Percentiles rank a stretch among this genome's conserved stretches.
Conservation (phyloP, 192 early-diverging fungal species). For the Coemansia sp. region DNA sequence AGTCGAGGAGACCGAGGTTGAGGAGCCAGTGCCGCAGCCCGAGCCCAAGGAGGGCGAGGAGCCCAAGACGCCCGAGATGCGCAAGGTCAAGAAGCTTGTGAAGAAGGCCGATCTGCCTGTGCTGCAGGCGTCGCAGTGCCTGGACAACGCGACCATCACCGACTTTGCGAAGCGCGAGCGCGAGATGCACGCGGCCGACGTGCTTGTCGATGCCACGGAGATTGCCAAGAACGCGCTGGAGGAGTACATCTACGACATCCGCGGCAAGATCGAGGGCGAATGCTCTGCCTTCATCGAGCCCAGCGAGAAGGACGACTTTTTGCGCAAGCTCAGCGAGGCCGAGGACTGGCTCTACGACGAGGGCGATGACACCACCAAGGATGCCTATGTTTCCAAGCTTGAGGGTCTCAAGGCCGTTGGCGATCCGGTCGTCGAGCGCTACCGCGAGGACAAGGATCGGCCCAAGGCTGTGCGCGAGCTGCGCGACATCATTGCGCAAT, state of each 20-base stretch:
- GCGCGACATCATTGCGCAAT: conserved; percentile 73
- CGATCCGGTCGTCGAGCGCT: conserved; percentile 77
- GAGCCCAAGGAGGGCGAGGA: conserved; percentile 63
- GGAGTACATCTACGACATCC: conserved; percentile 97
- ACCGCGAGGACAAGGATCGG: conserved; percentile 80
- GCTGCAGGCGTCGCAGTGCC: conserved; percentile 60
- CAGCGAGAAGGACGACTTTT: conserved; percentile 68
- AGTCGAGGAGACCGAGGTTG: conserved; percentile 85
- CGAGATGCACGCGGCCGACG: conserved; percentile 81
- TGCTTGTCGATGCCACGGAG: conserved; percentile 91
- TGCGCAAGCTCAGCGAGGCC: conserved; percentile 66
- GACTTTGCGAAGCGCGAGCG: conserved; percentile 77
- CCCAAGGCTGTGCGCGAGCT: conserved; percentile 82
- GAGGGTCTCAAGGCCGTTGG: conserved; percentile 75
- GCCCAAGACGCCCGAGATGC: conserved; percentile 56
- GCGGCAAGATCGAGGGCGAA: conserved; percentile 76
- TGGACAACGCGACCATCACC: conserved; percentile 60
- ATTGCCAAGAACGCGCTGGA: conserved; percentile 92
- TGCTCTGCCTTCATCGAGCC: conserved; percentile 77
- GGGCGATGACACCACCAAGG: conserved; percentile 90
- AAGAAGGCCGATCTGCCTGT: conserved; percentile 85
- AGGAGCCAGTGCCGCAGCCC: conserved; percentile 67
- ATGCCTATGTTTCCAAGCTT: conserved; percentile 82
- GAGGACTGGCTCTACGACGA: conserved; percentile 99
- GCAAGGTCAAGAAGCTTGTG: conserved; percentile 91